Conservation (phyloP, 176 grass and related monocot species). For the Aegilops longissima region DNA sequence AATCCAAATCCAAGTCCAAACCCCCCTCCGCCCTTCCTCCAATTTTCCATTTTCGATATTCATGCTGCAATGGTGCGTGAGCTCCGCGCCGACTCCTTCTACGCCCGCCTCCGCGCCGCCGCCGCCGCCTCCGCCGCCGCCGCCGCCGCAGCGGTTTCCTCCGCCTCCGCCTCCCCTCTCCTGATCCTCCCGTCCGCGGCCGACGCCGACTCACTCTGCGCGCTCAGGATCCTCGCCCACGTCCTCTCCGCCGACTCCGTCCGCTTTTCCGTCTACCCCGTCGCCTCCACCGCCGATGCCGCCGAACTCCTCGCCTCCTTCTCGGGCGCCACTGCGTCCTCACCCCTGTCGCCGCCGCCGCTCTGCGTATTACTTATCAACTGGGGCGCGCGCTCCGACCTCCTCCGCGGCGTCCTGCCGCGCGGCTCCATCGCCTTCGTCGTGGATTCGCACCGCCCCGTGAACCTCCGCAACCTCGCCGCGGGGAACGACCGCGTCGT, state of each 20-base stretch:
- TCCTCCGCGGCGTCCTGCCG: slow-evolving; percentile 47
- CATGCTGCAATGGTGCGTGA: slow-evolving; percentile 63
- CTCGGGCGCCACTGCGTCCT: slow-evolving; percentile 27
- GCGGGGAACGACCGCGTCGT: slow-evolving; percentile 61
- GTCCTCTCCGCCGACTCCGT: slow-evolving; percentile 57
- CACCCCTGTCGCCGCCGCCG: not conserved
- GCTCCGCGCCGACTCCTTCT: slow-evolving; percentile 64
- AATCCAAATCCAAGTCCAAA: slow-evolving; percentile 21
- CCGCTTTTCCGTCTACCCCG: slow-evolving; percentile 54
- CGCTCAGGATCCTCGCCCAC: slow-evolving; percentile 59
- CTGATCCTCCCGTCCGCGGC: slow-evolving; percentile 78
- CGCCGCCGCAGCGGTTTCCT: not conserved
- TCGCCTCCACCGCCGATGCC: slow-evolving; percentile 45
- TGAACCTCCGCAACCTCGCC: slow-evolving; percentile 83
- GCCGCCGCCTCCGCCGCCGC: slow-evolving; percentile 31
- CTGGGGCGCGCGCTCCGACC: slow-evolving; percentile 80
- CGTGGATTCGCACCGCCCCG: slow-evolving; percentile 71
- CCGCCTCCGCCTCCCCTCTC: slow-evolving; percentile 50
- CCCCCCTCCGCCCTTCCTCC: not conserved
- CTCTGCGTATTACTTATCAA: slow-evolving; percentile 71
- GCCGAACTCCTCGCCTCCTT: slow-evolving; percentile 38
- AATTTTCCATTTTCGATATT: not conserved
- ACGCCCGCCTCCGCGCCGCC: slow-evolving; percentile 53
- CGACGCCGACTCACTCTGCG: slow-evolving; percentile 84
- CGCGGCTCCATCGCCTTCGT: slow-evolving; percentile 53